A percentile compares a stretch with the other conserved stretches of the same genome.
Conservation (phyloP, 805 yeast species). For the Sugiyamaella qingdaonensis region DNA sequence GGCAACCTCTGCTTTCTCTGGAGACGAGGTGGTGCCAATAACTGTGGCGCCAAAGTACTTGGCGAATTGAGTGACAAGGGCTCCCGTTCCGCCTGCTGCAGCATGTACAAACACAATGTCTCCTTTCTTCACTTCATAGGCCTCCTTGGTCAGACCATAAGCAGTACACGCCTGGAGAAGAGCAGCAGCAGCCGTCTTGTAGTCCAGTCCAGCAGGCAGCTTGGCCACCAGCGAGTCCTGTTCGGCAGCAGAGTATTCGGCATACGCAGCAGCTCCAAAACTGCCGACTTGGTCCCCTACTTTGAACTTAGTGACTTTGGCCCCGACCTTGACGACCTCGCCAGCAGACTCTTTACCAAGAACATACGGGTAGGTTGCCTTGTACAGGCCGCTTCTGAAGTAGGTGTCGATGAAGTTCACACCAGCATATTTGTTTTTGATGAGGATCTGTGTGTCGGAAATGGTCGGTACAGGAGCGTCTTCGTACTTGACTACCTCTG, state of each 20-base stretch:
- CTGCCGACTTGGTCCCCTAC: conserved; percentile 74
- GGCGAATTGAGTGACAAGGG: conserved; percentile 61
- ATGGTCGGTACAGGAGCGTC: conserved; percentile 59
- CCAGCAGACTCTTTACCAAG: conserved; percentile 79
- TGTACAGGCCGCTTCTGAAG: conserved; percentile 76
- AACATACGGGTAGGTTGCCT: conserved; percentile 52
- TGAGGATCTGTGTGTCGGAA: conserved; percentile 52
- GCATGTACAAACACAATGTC: conserved; percentile 80
- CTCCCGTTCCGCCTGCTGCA: conserved; percentile 95
- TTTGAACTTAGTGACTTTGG: conserved; percentile 46
- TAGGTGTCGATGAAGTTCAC: conserved; percentile 79
- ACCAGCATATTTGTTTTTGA: conserved; percentile 75
- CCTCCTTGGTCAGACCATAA: conserved; percentile 60
- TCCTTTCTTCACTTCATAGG: conserved; percentile 61
- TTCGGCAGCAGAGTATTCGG: conserved; percentile 52
- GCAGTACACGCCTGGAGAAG: conserved; percentile 78
- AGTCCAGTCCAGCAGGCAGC: conserved; percentile 43
- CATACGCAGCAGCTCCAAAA: conserved; percentile 51
- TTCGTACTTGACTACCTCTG: conserved; percentile 56
- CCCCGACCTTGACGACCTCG: conserved; percentile 61
- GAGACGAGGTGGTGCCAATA: conserved; percentile 80
- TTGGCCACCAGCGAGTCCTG: conserved; percentile 33
- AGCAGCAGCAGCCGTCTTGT: conserved; percentile 54
- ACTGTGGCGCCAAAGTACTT: conserved; percentile 65
- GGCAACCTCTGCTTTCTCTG: conserved; percentile 64